A percentile compares a stretch with the other conserved stretches of the same genome.
These are phyloP conservation scores for Escallonia rubra DNA, from an alignment of 129 eudicot species.

Conservation along the genomic window DNA sequence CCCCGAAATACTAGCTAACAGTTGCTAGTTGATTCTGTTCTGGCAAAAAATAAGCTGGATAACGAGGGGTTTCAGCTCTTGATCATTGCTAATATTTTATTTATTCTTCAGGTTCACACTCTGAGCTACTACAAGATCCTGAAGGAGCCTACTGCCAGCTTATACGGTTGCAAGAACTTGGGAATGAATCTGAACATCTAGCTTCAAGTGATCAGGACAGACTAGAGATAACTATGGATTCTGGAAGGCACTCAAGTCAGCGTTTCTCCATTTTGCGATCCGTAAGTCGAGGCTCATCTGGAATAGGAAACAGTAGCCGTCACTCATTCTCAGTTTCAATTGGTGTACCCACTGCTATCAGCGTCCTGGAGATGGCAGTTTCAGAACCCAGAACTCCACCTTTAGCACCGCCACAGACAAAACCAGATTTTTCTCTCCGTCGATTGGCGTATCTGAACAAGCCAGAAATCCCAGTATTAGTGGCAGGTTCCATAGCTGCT, in stretches of 20 bases:
- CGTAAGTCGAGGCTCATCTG: constrained; percentile 3
- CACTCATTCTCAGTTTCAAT: constrained; percentile 12
- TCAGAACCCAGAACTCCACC: background rate
- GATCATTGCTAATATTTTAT: background rate
- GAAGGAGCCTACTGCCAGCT: constrained; percentile 18
- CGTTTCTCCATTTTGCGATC: background rate
- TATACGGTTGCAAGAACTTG: constrained; percentile 3
- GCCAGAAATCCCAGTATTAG: constrained; percentile 30
- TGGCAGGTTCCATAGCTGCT: constrained; percentile 33
- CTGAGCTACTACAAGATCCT: constrained; percentile 16
- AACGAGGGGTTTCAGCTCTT: too few relatives aligned
- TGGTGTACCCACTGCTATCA: constrained; percentile 3
- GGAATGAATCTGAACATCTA: background rate
- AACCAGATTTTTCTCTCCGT: constrained; percentile 4
- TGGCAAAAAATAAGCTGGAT: too few relatives aligned
- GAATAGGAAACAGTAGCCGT: background rate
- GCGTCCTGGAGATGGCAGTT: background rate
- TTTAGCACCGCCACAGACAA: background rate
- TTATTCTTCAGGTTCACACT: background rate
- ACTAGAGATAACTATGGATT: background rate
- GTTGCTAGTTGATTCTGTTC: too few relatives aligned
- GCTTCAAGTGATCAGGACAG: background rate
- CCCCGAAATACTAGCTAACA: too few relatives aligned
- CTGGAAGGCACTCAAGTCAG: constrained; percentile 2
- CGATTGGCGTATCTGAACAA: constrained; percentile 41